Evolutionary conservation across 73 alveolate species (phyloP).

Genomic region (Paraurostyla sp.): DNA sequence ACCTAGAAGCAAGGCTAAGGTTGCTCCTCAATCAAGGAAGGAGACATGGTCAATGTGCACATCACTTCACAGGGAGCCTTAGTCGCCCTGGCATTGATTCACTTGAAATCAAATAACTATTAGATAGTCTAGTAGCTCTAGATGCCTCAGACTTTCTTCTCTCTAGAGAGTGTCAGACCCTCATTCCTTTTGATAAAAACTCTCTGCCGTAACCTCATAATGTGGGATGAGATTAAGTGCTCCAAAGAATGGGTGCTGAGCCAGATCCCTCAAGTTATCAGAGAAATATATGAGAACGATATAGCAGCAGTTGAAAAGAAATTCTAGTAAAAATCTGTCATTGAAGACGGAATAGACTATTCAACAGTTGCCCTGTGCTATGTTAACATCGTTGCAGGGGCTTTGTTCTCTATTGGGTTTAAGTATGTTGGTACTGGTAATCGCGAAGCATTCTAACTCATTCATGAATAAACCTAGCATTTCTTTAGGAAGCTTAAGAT

Average conservation of each 20-base stretch:
- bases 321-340: constrained; percentile 77
- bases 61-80: constrained; percentile 97
- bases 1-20: constrained; percentile 33
- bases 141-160: constrained; percentile 94
- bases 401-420: constrained; percentile 94
- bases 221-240: constrained; percentile 94
- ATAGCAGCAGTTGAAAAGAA: constrained; percentile 81
- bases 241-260: constrained; percentile 85
- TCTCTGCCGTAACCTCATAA: constrained; percentile 92
- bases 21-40: constrained; percentile 89
- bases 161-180: constrained; percentile 95
- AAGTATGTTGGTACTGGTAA: constrained; percentile 98
- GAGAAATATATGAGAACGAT: constrained; percentile 87
- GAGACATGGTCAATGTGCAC: constrained; percentile 93
- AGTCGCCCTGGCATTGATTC: constrained; percentile 92
- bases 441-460: constrained; percentile 84
- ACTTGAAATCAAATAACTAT: constrained; percentile 89
- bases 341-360: constrained; percentile 96
- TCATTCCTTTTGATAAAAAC: constrained; percentile 88
- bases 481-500: constrained; percentile 83
- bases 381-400: constrained; percentile 92
- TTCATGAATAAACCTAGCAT: constrained; percentile 79
- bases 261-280: constrained; percentile 93
- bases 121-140: constrained; percentile 89
- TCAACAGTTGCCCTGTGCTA: constrained; percentile 92